Base-by-base conservation (phyloP, 2,329 filamentous ascomycete species). In the Cytospora piceicola region DNA sequence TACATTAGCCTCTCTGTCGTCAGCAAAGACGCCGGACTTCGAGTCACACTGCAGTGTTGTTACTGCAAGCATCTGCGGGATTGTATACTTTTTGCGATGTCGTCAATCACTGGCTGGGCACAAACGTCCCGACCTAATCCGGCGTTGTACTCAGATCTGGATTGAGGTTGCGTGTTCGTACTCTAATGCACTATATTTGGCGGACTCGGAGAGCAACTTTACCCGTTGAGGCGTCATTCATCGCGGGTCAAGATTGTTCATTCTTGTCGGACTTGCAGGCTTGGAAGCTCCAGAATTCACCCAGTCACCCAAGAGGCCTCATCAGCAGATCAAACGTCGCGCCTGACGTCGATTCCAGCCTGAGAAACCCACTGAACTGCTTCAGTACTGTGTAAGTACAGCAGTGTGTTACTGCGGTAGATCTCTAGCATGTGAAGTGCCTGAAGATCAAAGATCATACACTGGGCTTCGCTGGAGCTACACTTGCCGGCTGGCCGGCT, bases 381-480 rank as follows among this genome's bases (percentile, higher is more conserved):
- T 27, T 27, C 57, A 53, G 56, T 54, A 30, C 54, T 54, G 61
- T 61, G 58, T 58, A 61, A 61, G 53, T 60, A 61, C 65, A 53
- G 52, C 57, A 58, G 42, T 51, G 58, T 59, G 65, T 57, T 42
- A 55, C 46, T 49, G 49, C 65, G 29, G 49, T 49, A 49, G 46
- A 49, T 49, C 46, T 49, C 9, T 49, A 62, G 65, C 61, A 64
- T 67, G 65, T 62, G 65, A 51, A 42, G 65, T 67, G 65, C 65
- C 61, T 67, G 61, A 67, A 67, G 65, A 67, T 67, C 65, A 61
- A 39, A 49, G 53, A 32, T 62, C 54, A 56, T 57, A 62, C 57
- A 65, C 9, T 30, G 34, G 15, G 8, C 30, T 24, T 55, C 46
- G 12, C 61, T 42, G 54, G 11, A 58, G 39, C 29, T 63, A 51